These are phyloP conservation scores for Neopestalotiopsis clavispora DNA, from an alignment of 2,329 filamentous ascomycete genomes.

Conservation along the genomic window DNA sequence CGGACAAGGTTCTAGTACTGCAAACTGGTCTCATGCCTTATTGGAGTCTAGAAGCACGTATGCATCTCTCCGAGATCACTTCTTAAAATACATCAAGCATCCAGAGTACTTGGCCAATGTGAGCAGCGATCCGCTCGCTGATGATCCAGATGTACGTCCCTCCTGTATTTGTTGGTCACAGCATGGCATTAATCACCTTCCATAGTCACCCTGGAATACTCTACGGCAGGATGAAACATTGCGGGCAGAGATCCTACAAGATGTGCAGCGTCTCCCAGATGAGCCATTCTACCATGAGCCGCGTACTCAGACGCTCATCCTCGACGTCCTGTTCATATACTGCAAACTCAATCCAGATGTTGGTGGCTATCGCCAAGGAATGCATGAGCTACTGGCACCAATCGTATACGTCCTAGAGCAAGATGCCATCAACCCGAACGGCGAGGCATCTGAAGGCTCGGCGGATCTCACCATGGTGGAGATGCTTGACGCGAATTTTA, in stretches of 20 bases:
- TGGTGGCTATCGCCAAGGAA: slow-evolving; percentile 94
- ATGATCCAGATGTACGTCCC: slow-evolving; percentile 64
- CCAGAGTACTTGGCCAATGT: slow-evolving; percentile 77
- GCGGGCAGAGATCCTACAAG: slow-evolving; percentile 88
- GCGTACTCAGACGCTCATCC: slow-evolving; percentile 76
- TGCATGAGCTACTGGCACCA: slow-evolving; percentile 94
- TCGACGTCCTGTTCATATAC: slow-evolving; percentile 92
- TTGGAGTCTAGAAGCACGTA: slow-evolving; percentile 77
- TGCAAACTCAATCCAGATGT: slow-evolving; percentile 88
- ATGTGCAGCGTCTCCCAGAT: slow-evolving; percentile 92
- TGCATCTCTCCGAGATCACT: slow-evolving; percentile 70
- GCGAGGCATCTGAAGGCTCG: slow-evolving; percentile 36
- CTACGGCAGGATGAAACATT: slow-evolving; percentile 83
- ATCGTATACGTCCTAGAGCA: slow-evolving; percentile 83
- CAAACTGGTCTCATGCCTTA: slow-evolving; percentile 72
- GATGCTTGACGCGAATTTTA: slow-evolving; percentile 72
- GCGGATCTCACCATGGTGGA: slow-evolving; percentile 62
- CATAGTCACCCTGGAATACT: slow-evolving; percentile 89
- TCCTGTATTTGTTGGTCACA: not conserved
- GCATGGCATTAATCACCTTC: not conserved
- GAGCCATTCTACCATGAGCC: slow-evolving; percentile 87
- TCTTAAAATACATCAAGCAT: slow-evolving; percentile 82
- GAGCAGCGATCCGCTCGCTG: slow-evolving; percentile 81
- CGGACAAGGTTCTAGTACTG: slow-evolving; percentile 68
- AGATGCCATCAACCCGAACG: slow-evolving; percentile 71